phyloP scores from a whole-genome alignment of 345 rosid genomes.

The Moricandia moricandioides region DNA sequence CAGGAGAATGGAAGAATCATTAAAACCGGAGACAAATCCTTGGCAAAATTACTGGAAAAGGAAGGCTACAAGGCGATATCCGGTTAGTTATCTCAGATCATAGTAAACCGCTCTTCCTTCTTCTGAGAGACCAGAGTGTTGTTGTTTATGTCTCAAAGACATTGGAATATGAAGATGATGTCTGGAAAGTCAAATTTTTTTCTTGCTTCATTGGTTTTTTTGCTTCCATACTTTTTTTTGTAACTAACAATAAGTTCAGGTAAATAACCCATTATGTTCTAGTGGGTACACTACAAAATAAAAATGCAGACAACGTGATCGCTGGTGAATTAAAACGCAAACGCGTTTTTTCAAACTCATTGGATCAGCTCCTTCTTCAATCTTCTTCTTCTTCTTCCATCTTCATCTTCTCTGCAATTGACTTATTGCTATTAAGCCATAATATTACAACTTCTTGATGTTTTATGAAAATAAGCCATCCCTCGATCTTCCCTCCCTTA shows the following conservation, averaged over 20 bases:
- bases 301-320: background rate
- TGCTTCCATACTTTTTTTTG: background rate
- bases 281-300: background rate
- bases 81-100: constrained; percentile 31
- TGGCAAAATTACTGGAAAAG: constrained; percentile 75
- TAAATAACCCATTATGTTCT: background rate
- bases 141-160: constrained; percentile 2
- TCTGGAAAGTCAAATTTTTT: background rate
- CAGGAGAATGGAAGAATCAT: constrained; percentile 87
- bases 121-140: constrained; percentile 12
- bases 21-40: constrained; percentile 75
- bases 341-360: background rate
- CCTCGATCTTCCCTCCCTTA: background rate
- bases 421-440: background rate
- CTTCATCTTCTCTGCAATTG: background rate
- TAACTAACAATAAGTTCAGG: background rate
- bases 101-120: background rate
- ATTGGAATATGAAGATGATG: constrained; percentile 13
- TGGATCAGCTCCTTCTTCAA: background rate
- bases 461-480: background rate
- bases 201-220: background rate
- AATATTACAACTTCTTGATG: no score
- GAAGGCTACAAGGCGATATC: constrained; percentile 81
- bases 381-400: background rate
- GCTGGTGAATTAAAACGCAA: background rate